Conservation (phyloP, 208 protist genomes). For the Crithidia expoeki region DNA sequence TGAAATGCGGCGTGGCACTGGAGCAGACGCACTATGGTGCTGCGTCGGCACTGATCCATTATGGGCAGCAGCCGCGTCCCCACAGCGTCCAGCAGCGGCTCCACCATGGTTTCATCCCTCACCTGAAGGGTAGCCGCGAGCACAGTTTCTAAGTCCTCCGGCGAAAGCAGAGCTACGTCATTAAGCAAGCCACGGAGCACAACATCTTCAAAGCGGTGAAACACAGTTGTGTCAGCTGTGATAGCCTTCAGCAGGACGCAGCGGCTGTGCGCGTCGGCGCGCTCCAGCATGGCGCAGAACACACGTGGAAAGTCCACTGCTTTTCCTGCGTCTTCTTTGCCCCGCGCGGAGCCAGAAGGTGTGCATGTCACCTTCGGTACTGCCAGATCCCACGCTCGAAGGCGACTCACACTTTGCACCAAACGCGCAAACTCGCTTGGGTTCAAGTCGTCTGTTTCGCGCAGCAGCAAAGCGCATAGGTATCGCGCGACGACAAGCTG, state of each 20-base stretch:
- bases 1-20: slow-evolving; percentile 75
- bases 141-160: slow-evolving; percentile 81
- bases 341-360: too few species aligned
- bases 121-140: slow-evolving; percentile 59
- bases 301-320: slow-evolving; percentile 24
- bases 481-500: slow-evolving; percentile 21
- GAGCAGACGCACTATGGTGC: slow-evolving; percentile 78
- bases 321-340: background rate
- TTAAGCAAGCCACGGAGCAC: slow-evolving; percentile 47
- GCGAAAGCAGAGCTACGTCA: slow-evolving; percentile 62
- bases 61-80: slow-evolving; percentile 64
- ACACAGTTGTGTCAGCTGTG: slow-evolving; percentile 41
- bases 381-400: slow-evolving; percentile 38
- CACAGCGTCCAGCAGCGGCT: slow-evolving; percentile 77
- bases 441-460: slow-evolving; percentile 36
- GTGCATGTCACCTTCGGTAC: background rate
- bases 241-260: slow-evolving; percentile 80
- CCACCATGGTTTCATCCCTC: slow-evolving; percentile 39
- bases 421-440: slow-evolving; percentile 73
- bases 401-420: slow-evolving; percentile 59
- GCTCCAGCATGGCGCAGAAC: slow-evolving; percentile 34
- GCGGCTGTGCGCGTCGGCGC: slow-evolving; percentile 81
- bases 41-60: slow-evolving; percentile 70
- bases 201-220: slow-evolving; percentile 51
- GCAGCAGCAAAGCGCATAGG: slow-evolving; percentile 35